Evolutionary conservation across 2,329 filamentous ascomycete species (phyloP), one percentile per base, ranked within the genome.

Genomic region (Amylocarpus encephaloides): DNA sequence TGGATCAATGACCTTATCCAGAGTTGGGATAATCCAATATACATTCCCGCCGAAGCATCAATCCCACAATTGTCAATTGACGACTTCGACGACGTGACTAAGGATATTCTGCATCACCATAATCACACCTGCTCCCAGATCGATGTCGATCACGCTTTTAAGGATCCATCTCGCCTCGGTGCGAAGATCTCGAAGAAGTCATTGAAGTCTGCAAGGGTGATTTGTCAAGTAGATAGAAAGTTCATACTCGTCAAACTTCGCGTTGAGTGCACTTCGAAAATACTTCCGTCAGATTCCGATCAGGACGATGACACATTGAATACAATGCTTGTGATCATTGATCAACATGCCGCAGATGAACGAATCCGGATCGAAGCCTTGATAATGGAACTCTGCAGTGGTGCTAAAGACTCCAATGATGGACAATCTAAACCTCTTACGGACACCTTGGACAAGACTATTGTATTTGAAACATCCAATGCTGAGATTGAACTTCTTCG

Each of bases 291-390:
- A 40, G 18, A 10, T 43, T 36, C 41, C 29, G n/a, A 13, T 12
- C 52, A 47, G 6, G 38, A 57, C 50, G 64, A 43, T 22, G 55
- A 64, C 2, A 15, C n/a, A 26, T 26, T 26, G 4, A 4, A 26
- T 2, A 26, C 33, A 11, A 59, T 82, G 1, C 70, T 97, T 4
- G 75, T 95, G 0, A 73, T 96, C 35, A 73, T 96, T 35, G 93
- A 98, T 62, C 93, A 98, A 63, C 93, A 98, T 64, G 93, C 93
- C 1, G 93, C 91, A 2, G 92, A 96, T 64, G 93, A 98, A 70
- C 79, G 93, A 41, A 82, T 86, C 55, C 82, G 83, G 1, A 78
- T 97, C 1, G 93, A 98, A 64, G 65, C 67, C 0, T 73, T 98
- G 1, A 81, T 94, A 64, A 54, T 63, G 19, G 74, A 80, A 2